A percentile compares a stretch with the other conserved stretches of the same genome.
Evolutionary conservation across 2,329 filamentous ascomycete genomes (phyloP).

Genomic region (Fusarium incarnatum): DNA sequence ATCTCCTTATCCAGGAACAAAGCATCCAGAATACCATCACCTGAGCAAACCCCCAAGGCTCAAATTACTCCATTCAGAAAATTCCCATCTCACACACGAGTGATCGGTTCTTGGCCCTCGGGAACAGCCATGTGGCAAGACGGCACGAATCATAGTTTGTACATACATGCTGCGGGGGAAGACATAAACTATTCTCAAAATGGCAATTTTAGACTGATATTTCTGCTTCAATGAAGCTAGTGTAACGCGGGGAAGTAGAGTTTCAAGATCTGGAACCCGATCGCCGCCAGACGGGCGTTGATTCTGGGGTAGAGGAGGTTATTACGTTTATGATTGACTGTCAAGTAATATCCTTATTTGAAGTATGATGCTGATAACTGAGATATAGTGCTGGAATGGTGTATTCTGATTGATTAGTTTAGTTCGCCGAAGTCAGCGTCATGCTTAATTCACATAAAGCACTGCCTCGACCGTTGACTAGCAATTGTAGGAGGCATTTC

Average conservation of each 20-base stretch:
- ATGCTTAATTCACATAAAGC: not conserved
- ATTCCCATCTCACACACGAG: not conserved
- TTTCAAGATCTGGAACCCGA: not conserved
- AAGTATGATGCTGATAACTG: not conserved
- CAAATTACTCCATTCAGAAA: no score
- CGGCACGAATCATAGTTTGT: slow-evolving; percentile 10
- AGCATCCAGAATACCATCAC: not conserved
- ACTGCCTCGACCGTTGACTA: not conserved
- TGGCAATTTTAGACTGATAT: slow-evolving; percentile 31
- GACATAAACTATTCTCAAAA: slow-evolving; percentile 9
- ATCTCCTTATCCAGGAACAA: not conserved
- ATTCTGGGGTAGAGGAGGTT: no score
- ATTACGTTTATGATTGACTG: not conserved
- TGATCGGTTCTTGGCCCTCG: not conserved
- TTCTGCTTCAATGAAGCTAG: slow-evolving; percentile 1
- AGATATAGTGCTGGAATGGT: not conserved
- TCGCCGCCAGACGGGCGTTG: not conserved
- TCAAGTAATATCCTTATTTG: not conserved
- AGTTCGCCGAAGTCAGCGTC: not conserved
- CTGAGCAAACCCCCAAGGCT: not conserved
- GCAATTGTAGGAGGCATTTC: not conserved
- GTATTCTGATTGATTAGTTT: not conserved
- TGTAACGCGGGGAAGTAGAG: not conserved
- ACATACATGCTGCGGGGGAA: not conserved
- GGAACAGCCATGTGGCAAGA: not conserved